Percentiles rank a stretch among this genome's conserved stretches.
phyloP scores from a whole-genome alignment of 768 basidiomycete species.

The Tulasnella sp. region DNA sequence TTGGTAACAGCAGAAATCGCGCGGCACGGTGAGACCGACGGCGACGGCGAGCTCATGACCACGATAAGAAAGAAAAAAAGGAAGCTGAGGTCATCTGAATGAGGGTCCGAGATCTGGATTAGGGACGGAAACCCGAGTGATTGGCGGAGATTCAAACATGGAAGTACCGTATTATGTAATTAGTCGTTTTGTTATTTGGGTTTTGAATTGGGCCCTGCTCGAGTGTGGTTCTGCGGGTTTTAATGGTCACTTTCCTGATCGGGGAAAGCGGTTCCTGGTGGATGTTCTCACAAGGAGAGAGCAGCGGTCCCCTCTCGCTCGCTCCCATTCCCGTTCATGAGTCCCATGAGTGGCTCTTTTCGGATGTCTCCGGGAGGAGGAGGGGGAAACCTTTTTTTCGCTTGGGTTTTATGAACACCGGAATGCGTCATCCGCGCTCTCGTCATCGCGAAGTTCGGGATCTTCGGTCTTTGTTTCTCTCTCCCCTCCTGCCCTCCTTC shows the following conservation, averaged over 20 bases:
- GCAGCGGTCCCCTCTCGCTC: neutral
- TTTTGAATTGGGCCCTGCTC: neutral
- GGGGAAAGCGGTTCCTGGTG: neutral
- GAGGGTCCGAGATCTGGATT: conserved; percentile 7
- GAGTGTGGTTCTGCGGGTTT: neutral
- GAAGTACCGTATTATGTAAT: neutral
- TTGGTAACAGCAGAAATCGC: neutral
- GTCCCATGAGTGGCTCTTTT: neutral
- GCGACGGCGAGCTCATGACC: conserved; percentile 9
- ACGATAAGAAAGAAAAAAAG: neutral
- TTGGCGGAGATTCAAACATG: conserved; percentile 11
- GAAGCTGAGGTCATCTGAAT: neutral
- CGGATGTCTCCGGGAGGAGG: conserved; percentile 10
- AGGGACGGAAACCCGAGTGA: conserved; percentile 7
- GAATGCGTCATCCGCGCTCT: neutral
- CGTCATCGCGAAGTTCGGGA: neutral
- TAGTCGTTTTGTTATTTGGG: neutral
- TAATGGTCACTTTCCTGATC: conserved; percentile 1
- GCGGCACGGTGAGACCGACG: neutral
- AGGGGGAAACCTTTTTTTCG: neutral
- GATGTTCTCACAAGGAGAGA: conserved; percentile 16
- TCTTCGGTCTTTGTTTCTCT: neutral
- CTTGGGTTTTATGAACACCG: neutral
- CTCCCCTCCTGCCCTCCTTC: neutral
- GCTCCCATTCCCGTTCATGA: neutral